phyloP scores from a whole-genome alignment of 371 early-diverging fungal species.

The Haplosporangium sp. region DNA sequence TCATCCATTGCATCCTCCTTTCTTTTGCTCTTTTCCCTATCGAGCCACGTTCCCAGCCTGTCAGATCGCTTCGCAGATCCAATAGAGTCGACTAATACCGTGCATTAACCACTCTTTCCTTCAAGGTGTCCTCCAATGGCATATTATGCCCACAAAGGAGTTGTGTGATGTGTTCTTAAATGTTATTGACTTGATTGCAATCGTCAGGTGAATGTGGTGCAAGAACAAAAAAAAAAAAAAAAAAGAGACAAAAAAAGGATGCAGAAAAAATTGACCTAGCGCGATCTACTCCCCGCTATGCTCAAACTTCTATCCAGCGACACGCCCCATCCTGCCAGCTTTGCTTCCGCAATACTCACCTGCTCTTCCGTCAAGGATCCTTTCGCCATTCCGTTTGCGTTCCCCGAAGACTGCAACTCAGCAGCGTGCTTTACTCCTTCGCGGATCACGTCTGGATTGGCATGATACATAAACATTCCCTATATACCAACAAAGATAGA shows the following conservation, averaged over 20 bases:
- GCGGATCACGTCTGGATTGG: slow-evolving; percentile 49
- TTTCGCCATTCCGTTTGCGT: slow-evolving; percentile 19
- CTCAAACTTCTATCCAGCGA: slow-evolving; percentile 26
- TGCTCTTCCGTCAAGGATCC: slow-evolving; percentile 52
- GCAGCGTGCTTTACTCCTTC: slow-evolving; percentile 42
- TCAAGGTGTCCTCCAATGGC: no score
- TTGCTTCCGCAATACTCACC: slow-evolving; percentile 55
- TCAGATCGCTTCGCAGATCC: no score
- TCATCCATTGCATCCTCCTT: no score
- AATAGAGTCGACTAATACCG: no score
- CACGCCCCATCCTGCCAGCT: slow-evolving; percentile 52
- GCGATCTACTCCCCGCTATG: slow-evolving; percentile 22
- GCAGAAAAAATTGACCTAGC: slow-evolving; percentile 13
- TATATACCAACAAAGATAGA: neutral
- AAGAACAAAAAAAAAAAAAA: neutral
- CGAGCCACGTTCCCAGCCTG: no score
- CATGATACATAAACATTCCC: slow-evolving; percentile 53
- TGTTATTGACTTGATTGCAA: no score
- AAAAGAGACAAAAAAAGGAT: neutral
- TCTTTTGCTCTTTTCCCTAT: no score
- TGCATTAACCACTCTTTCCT: no score
- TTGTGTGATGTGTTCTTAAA: no score
- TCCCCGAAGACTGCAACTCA: slow-evolving; percentile 28
- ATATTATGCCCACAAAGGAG: no score
- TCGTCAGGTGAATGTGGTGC: no score